phyloP scores from a whole-genome alignment of 345 rosid species.

The Nephelium lappaceum region DNA sequence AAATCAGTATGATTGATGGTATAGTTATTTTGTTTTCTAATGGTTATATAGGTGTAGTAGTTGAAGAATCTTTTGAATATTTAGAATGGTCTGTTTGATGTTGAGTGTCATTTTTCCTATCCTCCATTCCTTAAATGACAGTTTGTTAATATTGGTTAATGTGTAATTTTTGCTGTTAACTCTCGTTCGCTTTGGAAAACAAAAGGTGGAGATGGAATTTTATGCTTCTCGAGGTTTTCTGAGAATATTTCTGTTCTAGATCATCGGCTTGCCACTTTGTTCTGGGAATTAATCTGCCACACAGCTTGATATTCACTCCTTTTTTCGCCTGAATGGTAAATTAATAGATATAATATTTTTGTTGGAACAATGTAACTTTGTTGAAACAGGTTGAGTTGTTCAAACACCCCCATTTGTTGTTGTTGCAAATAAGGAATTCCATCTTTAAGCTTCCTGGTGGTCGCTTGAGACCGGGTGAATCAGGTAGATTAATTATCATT shows the following conservation, averaged over 20 bases:
- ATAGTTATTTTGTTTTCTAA: neutral
- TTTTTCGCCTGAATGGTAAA: neutral
- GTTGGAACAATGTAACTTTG: conserved; percentile 9
- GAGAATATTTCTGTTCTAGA: neutral
- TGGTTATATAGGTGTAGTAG: neutral
- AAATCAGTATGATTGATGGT: neutral
- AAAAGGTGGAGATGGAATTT: neutral
- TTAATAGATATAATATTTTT: neutral
- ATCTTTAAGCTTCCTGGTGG: conserved; percentile 85
- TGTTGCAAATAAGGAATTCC: conserved; percentile 72
- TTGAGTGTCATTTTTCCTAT: neutral
- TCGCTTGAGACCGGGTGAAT: conserved; percentile 76
- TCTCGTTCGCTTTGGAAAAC: neutral
- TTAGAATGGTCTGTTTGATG: neutral
- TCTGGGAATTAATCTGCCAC: neutral
- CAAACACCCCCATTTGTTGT: conserved; percentile 80
- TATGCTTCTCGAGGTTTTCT: neutral
- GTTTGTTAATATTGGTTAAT: neutral
- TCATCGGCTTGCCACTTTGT: neutral
- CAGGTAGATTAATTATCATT: conserved; percentile 46
- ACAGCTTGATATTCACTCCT: neutral
- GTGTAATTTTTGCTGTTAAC: neutral
- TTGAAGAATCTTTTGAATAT: neutral
- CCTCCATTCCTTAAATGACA: neutral
- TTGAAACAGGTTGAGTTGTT: conserved; percentile 76